phyloP scores from a whole-genome alignment of 306 rosid genomes.

The Castanea crenata region DNA sequence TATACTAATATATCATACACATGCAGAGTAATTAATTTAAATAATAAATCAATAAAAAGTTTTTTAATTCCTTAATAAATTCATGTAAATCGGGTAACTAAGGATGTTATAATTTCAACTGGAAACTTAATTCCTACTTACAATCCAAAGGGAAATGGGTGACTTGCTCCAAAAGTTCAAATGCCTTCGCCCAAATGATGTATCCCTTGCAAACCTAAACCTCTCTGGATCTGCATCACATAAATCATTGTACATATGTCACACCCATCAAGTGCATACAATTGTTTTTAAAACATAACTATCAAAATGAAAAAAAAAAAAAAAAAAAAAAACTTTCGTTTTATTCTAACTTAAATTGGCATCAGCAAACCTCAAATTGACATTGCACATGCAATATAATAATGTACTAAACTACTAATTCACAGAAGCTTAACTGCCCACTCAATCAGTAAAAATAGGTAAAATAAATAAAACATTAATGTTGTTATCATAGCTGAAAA shows the following conservation, averaged over 20 bases:
- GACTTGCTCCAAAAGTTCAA: conserved; percentile 59
- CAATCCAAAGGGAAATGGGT: conserved; percentile 57
- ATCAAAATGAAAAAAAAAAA: neutral
- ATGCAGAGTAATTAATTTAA: neutral
- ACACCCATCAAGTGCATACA: neutral
- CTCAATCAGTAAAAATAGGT: too few species aligned
- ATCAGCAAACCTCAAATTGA: too few species aligned
- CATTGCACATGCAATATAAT: too few species aligned
- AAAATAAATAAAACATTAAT: too few species aligned
- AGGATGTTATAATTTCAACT: neutral
- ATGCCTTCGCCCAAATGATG: conserved; percentile 83
- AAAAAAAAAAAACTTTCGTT: neutral
- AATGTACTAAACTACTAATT: too few species aligned
- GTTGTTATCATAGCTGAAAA: too few species aligned
- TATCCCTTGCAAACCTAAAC: conserved; percentile 84
- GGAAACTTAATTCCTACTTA: conserved; percentile 23
- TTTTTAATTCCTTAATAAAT: neutral
- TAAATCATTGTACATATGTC: neutral
- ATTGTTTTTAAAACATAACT: neutral
- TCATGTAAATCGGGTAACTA: neutral
- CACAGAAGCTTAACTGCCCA: too few species aligned
- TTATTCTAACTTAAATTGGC: too few species aligned
- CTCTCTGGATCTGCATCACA: conserved; percentile 66
- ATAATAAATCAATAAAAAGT: neutral
- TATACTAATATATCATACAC: neutral